A percentile compares a stretch with the other conserved stretches of the same genome.
phyloP scores from a whole-genome alignment of 257 asterid species.

The Galeopsis tetrahit region DNA sequence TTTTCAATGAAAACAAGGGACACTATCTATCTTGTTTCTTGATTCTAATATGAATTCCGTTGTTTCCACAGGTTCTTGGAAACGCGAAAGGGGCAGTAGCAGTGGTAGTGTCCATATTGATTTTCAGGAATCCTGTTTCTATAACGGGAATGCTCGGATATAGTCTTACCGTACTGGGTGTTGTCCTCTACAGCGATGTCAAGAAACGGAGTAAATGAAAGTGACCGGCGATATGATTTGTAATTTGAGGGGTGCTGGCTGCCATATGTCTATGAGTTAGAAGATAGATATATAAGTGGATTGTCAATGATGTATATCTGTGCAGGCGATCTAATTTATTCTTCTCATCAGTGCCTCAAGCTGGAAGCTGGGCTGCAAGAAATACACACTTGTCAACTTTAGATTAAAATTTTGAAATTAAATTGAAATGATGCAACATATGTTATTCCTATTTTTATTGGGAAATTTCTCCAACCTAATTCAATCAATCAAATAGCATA shows the following conservation, averaged over 20 bases:
- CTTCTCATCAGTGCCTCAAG: background rate
- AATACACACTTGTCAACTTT: background rate
- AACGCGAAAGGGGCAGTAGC: slow-evolving; percentile 91
- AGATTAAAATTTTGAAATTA: background rate
- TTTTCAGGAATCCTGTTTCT: slow-evolving; percentile 79
- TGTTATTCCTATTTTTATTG: background rate
- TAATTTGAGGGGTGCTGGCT: slow-evolving; percentile 40
- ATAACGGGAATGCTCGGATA: slow-evolving; percentile 83
- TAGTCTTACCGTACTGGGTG: slow-evolving; percentile 69
- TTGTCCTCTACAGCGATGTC: slow-evolving; percentile 75
- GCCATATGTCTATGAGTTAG: background rate
- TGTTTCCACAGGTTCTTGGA: slow-evolving; percentile 71
- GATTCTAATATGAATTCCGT: background rate
- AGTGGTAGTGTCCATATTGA: slow-evolving; percentile 76
- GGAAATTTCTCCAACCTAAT: no score
- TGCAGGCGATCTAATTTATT: slow-evolving; percentile 1
- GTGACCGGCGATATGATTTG: slow-evolving; percentile 22
- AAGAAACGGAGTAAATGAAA: slow-evolving; percentile 75
- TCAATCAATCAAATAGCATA: no score
- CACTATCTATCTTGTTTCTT: no score
- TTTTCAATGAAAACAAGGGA: no score
- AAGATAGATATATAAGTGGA: background rate
- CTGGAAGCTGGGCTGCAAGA: background rate
- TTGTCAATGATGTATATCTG: slow-evolving; percentile 5
- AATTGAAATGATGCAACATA: background rate